A percentile compares a stretch with the other conserved stretches of the same genome.
phyloP scores from a whole-genome alignment of 225 moss, liverwort and hornwort genomes.

The Climacium dendroides region DNA sequence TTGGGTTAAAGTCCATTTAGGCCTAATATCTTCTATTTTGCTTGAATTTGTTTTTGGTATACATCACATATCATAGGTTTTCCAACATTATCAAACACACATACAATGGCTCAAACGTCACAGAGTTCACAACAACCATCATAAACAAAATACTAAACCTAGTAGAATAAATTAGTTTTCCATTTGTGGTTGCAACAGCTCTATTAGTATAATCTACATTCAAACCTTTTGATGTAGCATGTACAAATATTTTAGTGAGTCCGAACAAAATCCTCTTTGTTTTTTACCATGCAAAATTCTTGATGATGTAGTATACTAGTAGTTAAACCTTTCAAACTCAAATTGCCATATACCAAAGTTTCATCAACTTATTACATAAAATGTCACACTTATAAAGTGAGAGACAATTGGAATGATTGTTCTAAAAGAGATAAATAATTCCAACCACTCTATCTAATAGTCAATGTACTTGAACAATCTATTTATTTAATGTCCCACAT shows the following conservation, averaged over 20 bases:
- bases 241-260: neutral
- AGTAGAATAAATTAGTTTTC: neutral
- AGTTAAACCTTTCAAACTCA: neutral
- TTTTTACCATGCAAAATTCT: neutral
- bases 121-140: neutral
- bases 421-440: neutral
- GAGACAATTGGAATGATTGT: neutral
- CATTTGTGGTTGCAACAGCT: rapidly evolving
- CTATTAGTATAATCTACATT: neutral
- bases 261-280: no score
- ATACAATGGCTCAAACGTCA: no score
- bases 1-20: neutral
- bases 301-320: rapidly evolving
- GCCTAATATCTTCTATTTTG: neutral
- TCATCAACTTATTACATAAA: neutral
- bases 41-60: no score
- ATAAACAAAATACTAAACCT: neutral
- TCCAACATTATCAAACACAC: no score
- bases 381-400: neutral
- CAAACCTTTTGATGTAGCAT: neutral
- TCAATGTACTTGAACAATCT: neutral
- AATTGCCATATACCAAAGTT: rapidly evolving
- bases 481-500: no score
- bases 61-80: no score
- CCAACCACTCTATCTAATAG: no score